phyloP scores from a whole-genome alignment of 73 alveolate genomes.

The Tetrahymena thermophila region DNA sequence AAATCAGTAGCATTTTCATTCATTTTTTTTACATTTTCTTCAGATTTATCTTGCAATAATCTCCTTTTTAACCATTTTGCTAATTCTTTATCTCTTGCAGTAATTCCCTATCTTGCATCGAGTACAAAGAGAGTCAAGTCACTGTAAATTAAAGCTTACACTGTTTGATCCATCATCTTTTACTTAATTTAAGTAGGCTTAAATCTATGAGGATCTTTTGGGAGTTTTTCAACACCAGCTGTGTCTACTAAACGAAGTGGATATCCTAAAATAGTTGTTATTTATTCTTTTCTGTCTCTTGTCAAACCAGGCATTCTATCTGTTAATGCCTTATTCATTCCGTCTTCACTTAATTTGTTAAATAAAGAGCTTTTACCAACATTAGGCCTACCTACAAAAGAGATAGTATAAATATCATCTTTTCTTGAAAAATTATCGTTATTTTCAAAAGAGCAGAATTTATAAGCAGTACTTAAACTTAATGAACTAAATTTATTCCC shows the following conservation, averaged over 20 bases:
- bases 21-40: constrained; percentile 11
- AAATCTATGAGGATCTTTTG: constrained; percentile 7
- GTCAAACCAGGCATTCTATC: constrained; percentile 58
- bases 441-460: neutral
- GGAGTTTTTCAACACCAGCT: constrained; percentile 71
- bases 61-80: constrained; percentile 61
- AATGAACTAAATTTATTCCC: neutral
- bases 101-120: constrained; percentile 72
- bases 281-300: constrained; percentile 66
- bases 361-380: constrained; percentile 66
- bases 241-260: constrained; percentile 81
- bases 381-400: constrained; percentile 69
- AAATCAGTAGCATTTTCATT: constrained; percentile 29
- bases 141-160: constrained; percentile 63
- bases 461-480: neutral
- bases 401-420: constrained; percentile 33
- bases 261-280: constrained; percentile 32
- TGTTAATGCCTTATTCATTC: constrained; percentile 50
- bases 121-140: constrained; percentile 65
- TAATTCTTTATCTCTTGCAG: constrained; percentile 52
- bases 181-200: constrained; percentile 9
- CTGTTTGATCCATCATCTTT: constrained; percentile 49
- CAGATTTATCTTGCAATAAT: neutral
- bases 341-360: constrained; percentile 36
- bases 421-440: neutral